phyloP scores from a whole-genome alignment of 2,329 filamentous ascomycete genomes.

The Cladosporium sp. region DNA sequence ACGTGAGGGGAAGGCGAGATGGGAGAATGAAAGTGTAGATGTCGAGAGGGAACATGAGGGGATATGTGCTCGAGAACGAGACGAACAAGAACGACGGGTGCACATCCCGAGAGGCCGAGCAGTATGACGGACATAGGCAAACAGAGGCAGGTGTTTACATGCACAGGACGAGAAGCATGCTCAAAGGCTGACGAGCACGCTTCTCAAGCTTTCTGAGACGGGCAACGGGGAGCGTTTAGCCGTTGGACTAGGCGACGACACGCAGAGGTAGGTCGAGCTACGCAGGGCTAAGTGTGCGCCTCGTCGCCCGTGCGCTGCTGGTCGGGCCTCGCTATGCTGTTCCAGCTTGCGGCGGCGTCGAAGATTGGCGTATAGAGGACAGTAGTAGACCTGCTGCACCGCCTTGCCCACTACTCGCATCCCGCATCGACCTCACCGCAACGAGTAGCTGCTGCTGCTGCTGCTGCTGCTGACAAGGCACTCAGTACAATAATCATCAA shows the following conservation, averaged over 20 bases:
- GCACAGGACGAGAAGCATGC: neutral
- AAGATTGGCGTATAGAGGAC: neutral
- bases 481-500: neutral
- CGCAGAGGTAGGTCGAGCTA: neutral
- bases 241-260: neutral
- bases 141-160: neutral
- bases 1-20: neutral
- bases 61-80: neutral
- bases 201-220: slow-evolving; percentile 1
- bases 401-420: neutral
- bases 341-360: neutral
- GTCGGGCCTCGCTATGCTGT: neutral
- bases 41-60: neutral
- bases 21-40: neutral
- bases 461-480: neutral
- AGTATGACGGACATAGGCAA: neutral
- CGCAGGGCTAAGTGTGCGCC: neutral
- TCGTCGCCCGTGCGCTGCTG: neutral
- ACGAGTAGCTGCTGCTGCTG: neutral
- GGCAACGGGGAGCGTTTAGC: slow-evolving; percentile 5
- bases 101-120: neutral
- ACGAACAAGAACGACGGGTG: neutral
- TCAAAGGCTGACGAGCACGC: neutral
- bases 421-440: neutral
- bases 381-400: neutral